phyloP scores from a whole-genome alignment of 2,329 filamentous ascomycete genomes.

The Beauveria varroae region DNA sequence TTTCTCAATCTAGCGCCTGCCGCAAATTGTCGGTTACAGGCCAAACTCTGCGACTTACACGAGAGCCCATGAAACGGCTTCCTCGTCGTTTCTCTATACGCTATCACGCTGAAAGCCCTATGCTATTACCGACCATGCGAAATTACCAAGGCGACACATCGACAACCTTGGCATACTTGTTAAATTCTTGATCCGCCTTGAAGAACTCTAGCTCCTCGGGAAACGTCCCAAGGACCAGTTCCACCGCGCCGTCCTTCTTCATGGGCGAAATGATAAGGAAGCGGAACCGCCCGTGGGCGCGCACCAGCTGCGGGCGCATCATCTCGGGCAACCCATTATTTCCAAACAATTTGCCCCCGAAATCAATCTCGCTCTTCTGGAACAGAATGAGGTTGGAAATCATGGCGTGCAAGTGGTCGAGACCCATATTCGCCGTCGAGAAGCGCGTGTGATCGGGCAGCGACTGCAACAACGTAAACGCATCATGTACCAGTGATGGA shows the following conservation, averaged over 20 bases:
- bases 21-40: not conserved
- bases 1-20: constrained; percentile 5
- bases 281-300: constrained; percentile 19
- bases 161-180: constrained; percentile 17
- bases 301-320: constrained; percentile 22
- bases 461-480: constrained; percentile 20
- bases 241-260: constrained; percentile 21
- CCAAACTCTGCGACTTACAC: not conserved
- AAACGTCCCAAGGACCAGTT: constrained; percentile 21
- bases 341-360: constrained; percentile 21
- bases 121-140: too few relatives aligned
- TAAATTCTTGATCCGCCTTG: constrained; percentile 20
- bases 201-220: constrained; percentile 23
- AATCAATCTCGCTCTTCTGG: constrained; percentile 20
- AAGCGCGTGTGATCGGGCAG: constrained; percentile 20
- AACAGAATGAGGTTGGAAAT: constrained; percentile 25
- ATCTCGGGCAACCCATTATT: constrained; percentile 20
- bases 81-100: not conserved
- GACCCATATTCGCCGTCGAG: constrained; percentile 20
- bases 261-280: constrained; percentile 23
- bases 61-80: not conserved
- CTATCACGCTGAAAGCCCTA: not conserved
- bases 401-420: constrained; percentile 22
- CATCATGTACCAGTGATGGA: constrained; percentile 21
- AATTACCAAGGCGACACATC: constrained; percentile 8